Evolutionary conservation across 2,329 filamentous ascomycete species (phyloP), one percentile per base, ranked within the genome.

Genomic region (Epichloe typhina): DNA sequence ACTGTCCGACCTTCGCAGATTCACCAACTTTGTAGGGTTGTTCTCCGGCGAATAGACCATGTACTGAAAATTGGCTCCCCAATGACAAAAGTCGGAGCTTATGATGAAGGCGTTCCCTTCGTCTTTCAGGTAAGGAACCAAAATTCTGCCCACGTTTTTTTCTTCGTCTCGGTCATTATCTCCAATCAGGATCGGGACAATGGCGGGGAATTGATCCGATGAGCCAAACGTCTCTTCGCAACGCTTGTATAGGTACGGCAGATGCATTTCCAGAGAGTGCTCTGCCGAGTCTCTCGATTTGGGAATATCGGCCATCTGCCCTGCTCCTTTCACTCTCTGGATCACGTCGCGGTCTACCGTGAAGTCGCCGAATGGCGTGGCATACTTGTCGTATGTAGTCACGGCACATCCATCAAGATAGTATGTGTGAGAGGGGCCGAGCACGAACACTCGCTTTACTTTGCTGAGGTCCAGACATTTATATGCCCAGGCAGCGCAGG

Each of bases 41-140:
- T 62, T 64, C 61, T 56, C 73, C 50, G 54, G 76, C 53, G 53
- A 76, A 64, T 96, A 95, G 53, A 84, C 84, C 31, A 82, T 87
- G 66, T 97, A 98, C 50, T 46, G 47, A 66, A 96, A 98, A 46
- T 88, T 77, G 0, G 73, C 59, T 11, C 93, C 93, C 93, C 93
- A 98, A 67, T 98, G 93, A 56, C 91, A 96, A 65, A 98, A 98
- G 65, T 98, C 93, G 1, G 89, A 95, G 65, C 86, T 93, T 55
- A 97, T 77, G 54, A 98, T 77, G 63, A 97, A 96, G 1, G 84
- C 81, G 54, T 87, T 94, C 12, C 76, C 71, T 0, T 83, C 79
- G 58, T 95, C 85, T 36, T 74, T 72, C 6, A 98, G 70, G 64
- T 93, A 95, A 0, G 85, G 83, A 1, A 86, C 79, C 7, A 98